Conservation (phyloP, 148 eudicot species). For the Fallopia convolvulus region DNA sequence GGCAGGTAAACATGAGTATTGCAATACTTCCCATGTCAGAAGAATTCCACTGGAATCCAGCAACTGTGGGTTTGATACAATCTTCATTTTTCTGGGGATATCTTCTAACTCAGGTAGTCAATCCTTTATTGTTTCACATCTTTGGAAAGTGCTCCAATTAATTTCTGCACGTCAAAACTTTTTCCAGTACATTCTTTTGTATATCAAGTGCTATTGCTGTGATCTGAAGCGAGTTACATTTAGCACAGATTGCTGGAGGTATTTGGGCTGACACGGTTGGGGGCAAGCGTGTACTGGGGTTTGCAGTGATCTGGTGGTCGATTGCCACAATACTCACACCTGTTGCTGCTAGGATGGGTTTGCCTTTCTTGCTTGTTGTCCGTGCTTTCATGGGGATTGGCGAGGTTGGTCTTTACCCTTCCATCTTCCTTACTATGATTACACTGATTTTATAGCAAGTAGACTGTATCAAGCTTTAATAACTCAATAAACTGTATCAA, state of each 20-base stretch:
- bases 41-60: slow-evolving; percentile 68
- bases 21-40: slow-evolving; percentile 97
- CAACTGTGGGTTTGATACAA: slow-evolving; percentile 91
- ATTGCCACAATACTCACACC: slow-evolving; percentile 83
- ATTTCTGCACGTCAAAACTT: neutral
- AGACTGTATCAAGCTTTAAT: neutral
- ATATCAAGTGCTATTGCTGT: neutral
- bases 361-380: slow-evolving; percentile 74
- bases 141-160: no score
- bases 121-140: neutral
- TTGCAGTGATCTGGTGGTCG: slow-evolving; percentile 97
- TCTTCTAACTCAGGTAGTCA: slow-evolving; percentile 79
- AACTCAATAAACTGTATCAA: neutral
- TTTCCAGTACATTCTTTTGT: neutral
- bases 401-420: slow-evolving; percentile 28
- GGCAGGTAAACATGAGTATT: slow-evolving; percentile 97
- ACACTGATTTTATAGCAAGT: neutral
- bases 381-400: slow-evolving; percentile 98
- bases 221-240: slow-evolving; percentile 6
- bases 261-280: slow-evolving; percentile 97
- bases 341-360: slow-evolving; percentile 76
- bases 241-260: slow-evolving; percentile 81
- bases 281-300: slow-evolving; percentile 76
- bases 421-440: neutral
- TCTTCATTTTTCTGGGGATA: slow-evolving; percentile 99